phyloP scores from a whole-genome alignment of 1,284 basidiomycete species.

The Ceraceosorus guamensis region DNA sequence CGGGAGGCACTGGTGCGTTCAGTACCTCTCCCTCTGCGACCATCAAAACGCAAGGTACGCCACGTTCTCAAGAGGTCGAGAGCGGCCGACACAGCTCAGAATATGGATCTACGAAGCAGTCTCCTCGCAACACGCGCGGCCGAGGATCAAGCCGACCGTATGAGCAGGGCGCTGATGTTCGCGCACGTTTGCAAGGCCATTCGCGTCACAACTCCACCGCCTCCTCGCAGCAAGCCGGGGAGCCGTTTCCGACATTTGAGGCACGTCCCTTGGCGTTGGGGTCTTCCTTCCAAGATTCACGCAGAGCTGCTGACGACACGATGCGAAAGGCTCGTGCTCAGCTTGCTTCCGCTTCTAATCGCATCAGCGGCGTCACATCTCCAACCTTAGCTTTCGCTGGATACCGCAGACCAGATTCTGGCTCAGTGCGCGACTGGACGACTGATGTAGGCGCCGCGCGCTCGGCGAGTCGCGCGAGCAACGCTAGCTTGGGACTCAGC shows the following conservation, averaged over 20 bases:
- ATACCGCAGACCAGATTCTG: not conserved
- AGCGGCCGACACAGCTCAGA: not conserved
- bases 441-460: not conserved
- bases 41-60: constrained; percentile 33
- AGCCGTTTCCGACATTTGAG: not conserved
- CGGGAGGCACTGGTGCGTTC: not conserved
- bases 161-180: too few species aligned
- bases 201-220: too few species aligned
- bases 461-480: not conserved
- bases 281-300: too few species aligned
- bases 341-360: not conserved
- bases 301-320: not conserved
- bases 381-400: not conserved
- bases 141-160: too few species aligned
- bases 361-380: not conserved
- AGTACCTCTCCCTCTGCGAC: constrained; percentile 33
- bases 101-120: not conserved
- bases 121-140: not conserved
- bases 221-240: too few species aligned
- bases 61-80: constrained; percentile 21
- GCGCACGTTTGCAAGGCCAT: too few species aligned
- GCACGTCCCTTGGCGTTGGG: not conserved
- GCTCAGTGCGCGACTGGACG: not conserved
- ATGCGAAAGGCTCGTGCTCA: not conserved
- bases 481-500: too few species aligned